phyloP scores from a whole-genome alignment of 148 eudicot species.

The Vaccinium darrowii region DNA sequence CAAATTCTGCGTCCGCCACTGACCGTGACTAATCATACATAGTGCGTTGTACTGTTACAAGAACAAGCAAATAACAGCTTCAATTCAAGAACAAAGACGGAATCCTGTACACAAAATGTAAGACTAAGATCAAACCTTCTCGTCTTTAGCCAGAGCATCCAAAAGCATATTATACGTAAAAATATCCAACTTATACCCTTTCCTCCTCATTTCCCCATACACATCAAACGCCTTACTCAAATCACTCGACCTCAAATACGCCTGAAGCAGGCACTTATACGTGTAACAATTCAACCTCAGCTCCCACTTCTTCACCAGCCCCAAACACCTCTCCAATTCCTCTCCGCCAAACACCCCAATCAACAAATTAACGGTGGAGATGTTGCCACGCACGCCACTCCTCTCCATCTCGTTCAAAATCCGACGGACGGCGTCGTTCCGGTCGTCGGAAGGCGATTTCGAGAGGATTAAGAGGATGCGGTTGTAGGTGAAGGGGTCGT shows the following conservation, averaged over 20 bases:
- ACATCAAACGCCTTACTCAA: conserved; percentile 47
- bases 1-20: background rate
- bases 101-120: background rate
- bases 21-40: background rate
- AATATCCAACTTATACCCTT: conserved; percentile 58
- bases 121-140: conserved; percentile 43
- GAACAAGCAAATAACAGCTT: conserved; percentile 1
- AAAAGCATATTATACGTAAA: conserved; percentile 79
- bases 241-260: conserved; percentile 58
- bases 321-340: conserved; percentile 61
- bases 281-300: conserved; percentile 70
- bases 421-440: conserved; percentile 27
- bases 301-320: conserved; percentile 70
- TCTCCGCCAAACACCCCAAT: conserved; percentile 49
- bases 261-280: conserved; percentile 75
- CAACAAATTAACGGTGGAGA: conserved; percentile 80
- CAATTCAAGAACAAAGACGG: background rate
- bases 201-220: conserved; percentile 57
- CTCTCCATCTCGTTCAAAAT: conserved; percentile 59
- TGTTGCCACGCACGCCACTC: conserved; percentile 50
- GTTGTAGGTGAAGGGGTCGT: conserved; percentile 68
- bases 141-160: conserved; percentile 69
- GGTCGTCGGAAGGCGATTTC: conserved; percentile 33
- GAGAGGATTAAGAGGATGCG: conserved; percentile 63
- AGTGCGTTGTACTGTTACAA: background rate